Base-by-base conservation (phyloP, 441 rosid genomes). In the Dalechampia spathulata region DNA sequence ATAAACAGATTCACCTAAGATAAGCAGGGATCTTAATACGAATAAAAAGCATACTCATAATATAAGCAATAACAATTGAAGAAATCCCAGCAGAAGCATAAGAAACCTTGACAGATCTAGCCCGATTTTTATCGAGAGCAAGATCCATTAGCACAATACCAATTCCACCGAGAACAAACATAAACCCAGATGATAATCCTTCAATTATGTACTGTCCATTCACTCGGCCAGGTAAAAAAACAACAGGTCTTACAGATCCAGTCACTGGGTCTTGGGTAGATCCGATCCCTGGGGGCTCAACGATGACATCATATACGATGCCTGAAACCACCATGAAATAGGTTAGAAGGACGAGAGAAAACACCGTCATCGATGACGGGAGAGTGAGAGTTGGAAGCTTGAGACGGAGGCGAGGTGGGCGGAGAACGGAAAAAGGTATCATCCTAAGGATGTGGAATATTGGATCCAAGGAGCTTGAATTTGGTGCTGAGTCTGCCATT, bases 21-120 rank as follows among this genome's bases (percentile, higher is more conserved):
- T 91, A 91, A 60, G 77, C 98, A 25, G 98, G 98, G 78, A 91
- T 88, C 77, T 91, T 91, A 63, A 88, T 91, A 39, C 98, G 96
- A 68, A 91, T 81, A 53, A 91, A 91, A 47, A 91, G 95, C 87
- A 82, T 91, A 70, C 86, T 81, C 96, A 86, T 91, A 15, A 86
- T 78, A 76, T 91, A 86, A 40, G 87, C 87, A n/a, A 86, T 68
- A 43, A 84, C 75, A 32, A 91, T 41, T 5, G 93, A 91, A 0
- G 90, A 58, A 58, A 88, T 68, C 38, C 98, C 96, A 6, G 93
- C 90, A 0, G 90, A 55, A 16, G 96, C 95, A 37, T 82, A 87
- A 3, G 93, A 86, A 22, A 74, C 60, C 78, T 87, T 88, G 4
- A 91, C 84, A 58, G 75, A 76, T 75, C 74, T 86, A 20, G 90